Evolutionary conservation across 352 stramenopile species (phyloP), one percentile per base, ranked within the genome.

Genomic region (Pythium phragmiticola): DNA sequence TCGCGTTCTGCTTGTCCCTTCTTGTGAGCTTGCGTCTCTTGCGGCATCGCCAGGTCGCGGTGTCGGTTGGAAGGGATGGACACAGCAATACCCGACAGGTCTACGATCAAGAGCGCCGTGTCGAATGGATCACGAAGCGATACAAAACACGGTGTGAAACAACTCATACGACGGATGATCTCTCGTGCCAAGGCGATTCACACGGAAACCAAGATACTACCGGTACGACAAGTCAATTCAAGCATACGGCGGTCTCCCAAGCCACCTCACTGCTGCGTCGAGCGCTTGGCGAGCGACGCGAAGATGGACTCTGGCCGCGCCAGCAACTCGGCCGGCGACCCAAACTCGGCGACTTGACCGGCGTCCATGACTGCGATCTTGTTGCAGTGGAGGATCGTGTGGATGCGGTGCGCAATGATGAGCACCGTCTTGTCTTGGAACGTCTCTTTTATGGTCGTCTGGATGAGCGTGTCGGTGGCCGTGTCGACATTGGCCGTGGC

Each of bases 381-480:
- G 65, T 98, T 90, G 68, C 81, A 88, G 63, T 98, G 89, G 64
- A 97, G 79, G 63, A 98, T 97, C 7, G 93, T 98, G 57, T 98
- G 81, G n/a, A 99, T 67, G n/a, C 96, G 80, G 73, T 99, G 95
- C 13, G 95, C 95, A 61, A 99, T 97, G 1, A 84, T 97, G 4
- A 99, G 62, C 30, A 97, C 66, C 1, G 96, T 98, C 46, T 73
- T 96, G 43, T 66, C 34, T 36, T 72, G 91, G 68, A 98, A 98
- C 26, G 49, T 63, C 26, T 67, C 57, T 2, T 57, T 51, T 3
- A 86, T 68, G 7, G 72, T 78, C 11, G 48, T 34, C 71, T 98
- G 93, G 61, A 98, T 95, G 30, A 86, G 66, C 21, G 55, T 54
- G 65, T 97, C 90, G 2, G 89, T 94, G 49, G 89, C 82, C 51